Conservation (phyloP, 164 flowering plant genomes). For the Dillenia turbinata region DNA sequence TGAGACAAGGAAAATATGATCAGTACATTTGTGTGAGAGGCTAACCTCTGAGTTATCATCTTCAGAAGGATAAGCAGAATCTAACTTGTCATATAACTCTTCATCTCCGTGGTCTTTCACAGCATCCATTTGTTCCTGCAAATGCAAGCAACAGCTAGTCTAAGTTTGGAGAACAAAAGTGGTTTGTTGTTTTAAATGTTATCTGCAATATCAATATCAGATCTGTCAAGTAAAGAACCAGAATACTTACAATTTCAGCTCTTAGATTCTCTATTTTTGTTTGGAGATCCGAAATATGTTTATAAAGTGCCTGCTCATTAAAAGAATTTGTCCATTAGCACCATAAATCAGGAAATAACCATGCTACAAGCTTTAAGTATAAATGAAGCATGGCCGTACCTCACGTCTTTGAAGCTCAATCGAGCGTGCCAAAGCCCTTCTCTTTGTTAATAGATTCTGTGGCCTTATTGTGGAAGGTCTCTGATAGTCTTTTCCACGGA, state of each 20-base stretch:
- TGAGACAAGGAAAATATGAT: too few species aligned
- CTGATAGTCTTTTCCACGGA: constrained; percentile 76
- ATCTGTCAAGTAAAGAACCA: constrained; percentile 5
- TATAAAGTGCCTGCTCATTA: constrained; percentile 67
- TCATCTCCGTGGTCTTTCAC: constrained; percentile 59
- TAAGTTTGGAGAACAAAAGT: background rate
- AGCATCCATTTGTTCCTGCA: constrained; percentile 66
- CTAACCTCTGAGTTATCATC: constrained; percentile 66
- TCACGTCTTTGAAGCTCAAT: constrained; percentile 91
- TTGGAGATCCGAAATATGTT: constrained; percentile 55
- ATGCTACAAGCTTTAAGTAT: background rate
- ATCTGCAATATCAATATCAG: background rate
- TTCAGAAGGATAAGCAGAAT: constrained; percentile 61
- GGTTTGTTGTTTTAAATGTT: background rate
- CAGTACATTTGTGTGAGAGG: too few species aligned
- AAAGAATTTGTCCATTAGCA: constrained; percentile 8
- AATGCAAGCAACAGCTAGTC: constrained; percentile 5
- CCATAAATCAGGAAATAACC: background rate
- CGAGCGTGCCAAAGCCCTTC: constrained; percentile 92
- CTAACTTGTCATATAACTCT: constrained; percentile 58
- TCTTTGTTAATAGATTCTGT: constrained; percentile 84
- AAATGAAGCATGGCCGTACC: constrained; percentile 35
- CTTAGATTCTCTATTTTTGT: constrained; percentile 47
- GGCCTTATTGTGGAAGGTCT: constrained; percentile 77
- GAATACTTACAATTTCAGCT: constrained; percentile 71